These are phyloP conservation scores for Colletotrichum sp. DNA, from an alignment of 2,329 filamentous ascomycete species.

Conservation along the genomic window DNA sequence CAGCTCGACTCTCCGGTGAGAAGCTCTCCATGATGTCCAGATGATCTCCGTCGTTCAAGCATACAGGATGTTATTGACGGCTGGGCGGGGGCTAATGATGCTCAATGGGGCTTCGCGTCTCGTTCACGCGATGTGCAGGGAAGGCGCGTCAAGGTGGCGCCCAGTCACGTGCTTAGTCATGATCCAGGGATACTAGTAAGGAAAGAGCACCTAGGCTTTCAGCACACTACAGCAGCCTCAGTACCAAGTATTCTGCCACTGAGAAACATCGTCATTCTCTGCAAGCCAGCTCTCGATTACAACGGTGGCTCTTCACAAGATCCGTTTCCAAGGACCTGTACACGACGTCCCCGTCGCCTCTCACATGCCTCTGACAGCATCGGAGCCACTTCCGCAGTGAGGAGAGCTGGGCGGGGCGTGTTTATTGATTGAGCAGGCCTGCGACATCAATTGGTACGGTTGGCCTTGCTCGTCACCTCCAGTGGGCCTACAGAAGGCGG, in stretches of 20 bases:
- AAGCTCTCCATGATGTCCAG: slow-evolving; percentile 40
- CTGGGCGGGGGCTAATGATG: background rate
- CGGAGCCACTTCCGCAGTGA: background rate
- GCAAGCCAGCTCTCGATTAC: background rate
- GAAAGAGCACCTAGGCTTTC: background rate
- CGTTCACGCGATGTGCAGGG: background rate
- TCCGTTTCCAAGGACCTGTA: background rate
- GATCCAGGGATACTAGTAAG: background rate
- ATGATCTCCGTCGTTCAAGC: background rate
- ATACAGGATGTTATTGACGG: background rate
- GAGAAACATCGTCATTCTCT: background rate
- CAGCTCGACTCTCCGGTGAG: slow-evolving; percentile 42
- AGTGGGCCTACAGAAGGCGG: background rate
- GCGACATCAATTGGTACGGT: slow-evolving; percentile 5
- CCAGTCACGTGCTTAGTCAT: background rate
- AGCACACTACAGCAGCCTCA: background rate
- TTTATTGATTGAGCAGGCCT: background rate
- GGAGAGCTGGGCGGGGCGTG: background rate
- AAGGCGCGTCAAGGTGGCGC: background rate
- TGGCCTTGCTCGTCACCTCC: background rate
- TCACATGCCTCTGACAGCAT: background rate
- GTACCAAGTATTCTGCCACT: background rate
- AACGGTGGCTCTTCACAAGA: background rate
- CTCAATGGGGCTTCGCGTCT: background rate
- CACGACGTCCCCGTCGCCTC: background rate